Conservation (phyloP, 345 rosid genomes). For the Gossypium stocksii region DNA sequence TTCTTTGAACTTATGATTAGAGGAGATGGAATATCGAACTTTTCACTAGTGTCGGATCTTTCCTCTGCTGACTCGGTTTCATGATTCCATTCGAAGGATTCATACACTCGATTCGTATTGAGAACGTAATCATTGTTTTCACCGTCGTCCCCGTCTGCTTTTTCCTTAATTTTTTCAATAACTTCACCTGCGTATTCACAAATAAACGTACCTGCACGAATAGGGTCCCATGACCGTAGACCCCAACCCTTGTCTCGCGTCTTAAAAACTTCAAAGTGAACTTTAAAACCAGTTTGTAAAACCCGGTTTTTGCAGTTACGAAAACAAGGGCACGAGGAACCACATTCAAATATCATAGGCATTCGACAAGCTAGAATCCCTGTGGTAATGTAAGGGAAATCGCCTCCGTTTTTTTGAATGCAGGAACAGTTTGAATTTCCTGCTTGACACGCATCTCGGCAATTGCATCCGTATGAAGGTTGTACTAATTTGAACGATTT, state of each 20-base stretch:
- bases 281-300: constrained; percentile 61
- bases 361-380: constrained; percentile 58
- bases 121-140: constrained; percentile 52
- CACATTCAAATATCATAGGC: constrained; percentile 71
- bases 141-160: constrained; percentile 30
- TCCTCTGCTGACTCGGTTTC: constrained; percentile 36
- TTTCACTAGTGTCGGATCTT: constrained; percentile 35
- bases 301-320: constrained; percentile 66
- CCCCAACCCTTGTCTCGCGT: constrained; percentile 88
- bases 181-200: constrained; percentile 92
- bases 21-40: constrained; percentile 46
- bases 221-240: constrained; percentile 80
- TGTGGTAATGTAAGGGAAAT: constrained; percentile 52
- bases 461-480: constrained; percentile 52
- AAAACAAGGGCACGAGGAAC: constrained; percentile 67
- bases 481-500: constrained; percentile 45
- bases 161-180: constrained; percentile 36
- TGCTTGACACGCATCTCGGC: constrained; percentile 52
- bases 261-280: constrained; percentile 71
- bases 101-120: constrained; percentile 47
- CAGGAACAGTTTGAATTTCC: constrained; percentile 70
- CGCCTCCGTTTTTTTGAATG: constrained; percentile 58
- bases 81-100: constrained; percentile 51
- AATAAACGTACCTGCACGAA: constrained; percentile 79
- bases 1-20: constrained; percentile 65